Evolutionary conservation across 768 basidiomycete genomes (phyloP), one percentile per base, ranked within the genome.

Genomic region (Saitozyma podzolica): DNA sequence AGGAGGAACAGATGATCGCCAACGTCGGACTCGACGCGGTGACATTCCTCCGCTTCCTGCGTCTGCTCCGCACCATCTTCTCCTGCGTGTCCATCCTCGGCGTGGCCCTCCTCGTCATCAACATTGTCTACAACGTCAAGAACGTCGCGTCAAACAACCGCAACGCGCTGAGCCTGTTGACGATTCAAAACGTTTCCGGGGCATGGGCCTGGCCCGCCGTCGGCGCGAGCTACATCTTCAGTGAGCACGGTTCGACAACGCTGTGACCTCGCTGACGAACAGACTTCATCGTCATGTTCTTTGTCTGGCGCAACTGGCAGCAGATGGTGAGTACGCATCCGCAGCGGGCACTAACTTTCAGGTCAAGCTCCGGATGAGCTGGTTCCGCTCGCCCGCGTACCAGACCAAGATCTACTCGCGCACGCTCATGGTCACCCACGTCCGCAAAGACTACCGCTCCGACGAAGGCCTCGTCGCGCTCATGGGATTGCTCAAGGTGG

Each of bases 361-460:
- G 62, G 41, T 97, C 56, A 82, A 80, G 49, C 86, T 99, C 1
- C 88, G 95, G 3, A 84, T 85, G 66, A 82, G 84, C 41, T 99
- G 92, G 90, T 98, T 93, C 83, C 73, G 82, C 50, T 80, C 80
- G 4, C 74, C 79, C 11, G 82, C 81, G 40, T 94, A 96, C 80
- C 84, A 88, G 55, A 84, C 88, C 64, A 89, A 89, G 1, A 96
- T 98, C 83, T 93, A 96, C 74, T 91, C 94, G 0, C 86, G 96
- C 43, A 97, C 95, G 0, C 84, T 99, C 57, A 86, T 91, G 77
- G 65, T 74, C 65, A 86, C 84, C 17, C 84, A 85, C 64, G 90
- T 98, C 8, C 86, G 88, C 19, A 90, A 87, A 82, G 88, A 88
- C 74, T 82, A 84, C 65, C 89, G 94, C 75, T 87, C 85, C 9